These are phyloP conservation scores for Sporisorium sorghi DNA, from an alignment of 1,284 basidiomycete genomes.

Conservation along the genomic window DNA sequence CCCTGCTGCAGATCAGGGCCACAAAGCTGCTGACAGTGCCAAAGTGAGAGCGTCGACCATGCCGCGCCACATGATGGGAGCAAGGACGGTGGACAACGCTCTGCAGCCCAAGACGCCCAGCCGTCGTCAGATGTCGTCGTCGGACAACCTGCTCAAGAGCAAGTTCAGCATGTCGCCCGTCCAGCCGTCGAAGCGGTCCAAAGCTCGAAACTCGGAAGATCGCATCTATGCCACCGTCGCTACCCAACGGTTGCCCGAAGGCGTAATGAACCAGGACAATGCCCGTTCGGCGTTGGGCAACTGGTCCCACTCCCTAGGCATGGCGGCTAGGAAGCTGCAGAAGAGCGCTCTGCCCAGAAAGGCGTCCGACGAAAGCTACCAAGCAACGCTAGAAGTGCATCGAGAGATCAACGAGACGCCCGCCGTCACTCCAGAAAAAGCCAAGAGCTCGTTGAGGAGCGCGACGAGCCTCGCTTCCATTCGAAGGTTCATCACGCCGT, in stretches of 20 bases:
- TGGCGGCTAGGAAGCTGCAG: constrained; percentile 30
- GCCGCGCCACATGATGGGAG: constrained; percentile 7
- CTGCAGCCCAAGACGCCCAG: constrained; percentile 24
- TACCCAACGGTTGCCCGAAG: constrained; percentile 5
- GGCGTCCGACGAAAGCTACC: constrained; percentile 23
- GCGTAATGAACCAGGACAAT: constrained; percentile 13
- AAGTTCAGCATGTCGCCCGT: constrained; percentile 53
- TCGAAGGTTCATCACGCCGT: constrained; percentile 34
- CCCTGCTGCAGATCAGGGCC: neutral
- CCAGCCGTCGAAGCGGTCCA: constrained; percentile 35
- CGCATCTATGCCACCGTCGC: neutral
- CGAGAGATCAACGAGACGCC: neutral
- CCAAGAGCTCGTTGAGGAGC: constrained; percentile 15
- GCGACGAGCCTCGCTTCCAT: constrained; percentile 32
- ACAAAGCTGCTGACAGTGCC: neutral
- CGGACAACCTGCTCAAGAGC: constrained; percentile 30
- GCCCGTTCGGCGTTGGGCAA: constrained; percentile 26
- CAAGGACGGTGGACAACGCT: neutral
- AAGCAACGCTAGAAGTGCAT: constrained; percentile 8
- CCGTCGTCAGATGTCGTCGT: constrained; percentile 11
- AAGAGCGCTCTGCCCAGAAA: constrained; percentile 23
- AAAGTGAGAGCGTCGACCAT: constrained; percentile 10
- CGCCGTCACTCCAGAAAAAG: constrained; percentile 21
- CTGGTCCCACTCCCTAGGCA: constrained; percentile 34
- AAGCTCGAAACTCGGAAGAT: constrained; percentile 25